Base-by-base conservation (phyloP, 2,329 filamentous ascomycete genomes). In the Pseudopithomyces maydicus region DNA sequence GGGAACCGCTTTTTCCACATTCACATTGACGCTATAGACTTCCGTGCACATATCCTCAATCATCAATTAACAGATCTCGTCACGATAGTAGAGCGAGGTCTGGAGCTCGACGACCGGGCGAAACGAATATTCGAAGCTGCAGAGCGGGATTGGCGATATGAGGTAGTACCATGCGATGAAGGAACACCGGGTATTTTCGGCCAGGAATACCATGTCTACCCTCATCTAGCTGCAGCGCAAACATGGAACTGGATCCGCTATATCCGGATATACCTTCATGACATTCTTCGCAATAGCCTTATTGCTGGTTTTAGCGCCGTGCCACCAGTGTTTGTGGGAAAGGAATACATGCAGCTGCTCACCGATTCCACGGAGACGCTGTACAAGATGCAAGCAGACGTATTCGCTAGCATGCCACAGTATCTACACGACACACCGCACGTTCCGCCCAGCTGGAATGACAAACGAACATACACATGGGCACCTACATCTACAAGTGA, bases 231-330 rank as follows among this genome's bases (percentile, higher is more conserved):
- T 8, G 60, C 68, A 2, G 66, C 72, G 2, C 68, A 73, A 49
- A 71, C 67, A 0, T 74, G 72, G 71, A 74, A 74, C 35, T 74
- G 69, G 68, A 62, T 72, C 1, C 67, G 72, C 1, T 74, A 70
- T 52, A 72, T 65, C 36, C 57, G 70, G 1, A 71, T 76, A 11
- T 73, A 73, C 47, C 58, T 74, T 20, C 64, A 74, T 54, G 71
- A 74, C 51, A 74, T 75, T 50, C 69, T 75, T 35, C 71, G 72
- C 17, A 73, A 72, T 42, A 56, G 60, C 4, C 63, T 73, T 15
- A 55, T 74, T 1, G 50, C 58, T 2, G 72, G 71, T 11, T 65
- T 74, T 29, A 55, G 67, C 1, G 55, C 59, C 14, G 60, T 56
- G 1, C 71, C 70, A n/a, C 73, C 71, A 7, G 52, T 58, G 1